Conservation (phyloP, 805 yeast species). For the Vanderwaltozyma tropicalis region DNA sequence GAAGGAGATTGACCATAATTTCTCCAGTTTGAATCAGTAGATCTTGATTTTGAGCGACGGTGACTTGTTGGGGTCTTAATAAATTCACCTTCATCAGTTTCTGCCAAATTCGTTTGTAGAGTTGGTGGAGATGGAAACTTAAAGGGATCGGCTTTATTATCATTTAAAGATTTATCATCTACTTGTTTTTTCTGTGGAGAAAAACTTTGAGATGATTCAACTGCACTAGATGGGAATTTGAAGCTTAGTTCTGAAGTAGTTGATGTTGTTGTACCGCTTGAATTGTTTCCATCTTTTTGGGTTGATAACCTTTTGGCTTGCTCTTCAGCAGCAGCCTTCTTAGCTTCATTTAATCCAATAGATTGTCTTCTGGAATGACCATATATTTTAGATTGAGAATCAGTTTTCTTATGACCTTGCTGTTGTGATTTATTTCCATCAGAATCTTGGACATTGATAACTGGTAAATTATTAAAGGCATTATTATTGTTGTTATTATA, state of each 20-base stretch:
- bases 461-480: conserved; percentile 25
- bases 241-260: not conserved
- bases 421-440: conserved; percentile 4
- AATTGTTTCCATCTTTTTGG: conserved; percentile 2
- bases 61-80: conserved; percentile 21
- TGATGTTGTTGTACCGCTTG: not conserved
- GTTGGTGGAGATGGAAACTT: conserved; percentile 18
- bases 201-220: conserved; percentile 12
- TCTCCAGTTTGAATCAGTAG: conserved; percentile 46
- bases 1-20: conserved; percentile 35
- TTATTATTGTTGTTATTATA: conserved; percentile 8
- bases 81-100: conserved; percentile 21
- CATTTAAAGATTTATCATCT: not conserved
- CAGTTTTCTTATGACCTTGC: conserved; percentile 39
- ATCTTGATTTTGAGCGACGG: conserved; percentile 24
- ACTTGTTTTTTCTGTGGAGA: conserved; percentile 1
- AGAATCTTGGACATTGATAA: conserved; percentile 7
- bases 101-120: not conserved
- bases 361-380: conserved; percentile 93
- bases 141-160: conserved; percentile 2
- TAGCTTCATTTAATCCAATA: conserved; percentile 83
- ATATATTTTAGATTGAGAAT: conserved; percentile 35
- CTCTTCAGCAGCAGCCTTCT: conserved; percentile 86
- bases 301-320: conserved; percentile 52
- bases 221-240: conserved; percentile 5